A percentile compares a stretch with the other conserved stretches of the same genome.
phyloP scores from a whole-genome alignment of 2,329 filamentous ascomycete genomes.

The Phoma herbarum region DNA sequence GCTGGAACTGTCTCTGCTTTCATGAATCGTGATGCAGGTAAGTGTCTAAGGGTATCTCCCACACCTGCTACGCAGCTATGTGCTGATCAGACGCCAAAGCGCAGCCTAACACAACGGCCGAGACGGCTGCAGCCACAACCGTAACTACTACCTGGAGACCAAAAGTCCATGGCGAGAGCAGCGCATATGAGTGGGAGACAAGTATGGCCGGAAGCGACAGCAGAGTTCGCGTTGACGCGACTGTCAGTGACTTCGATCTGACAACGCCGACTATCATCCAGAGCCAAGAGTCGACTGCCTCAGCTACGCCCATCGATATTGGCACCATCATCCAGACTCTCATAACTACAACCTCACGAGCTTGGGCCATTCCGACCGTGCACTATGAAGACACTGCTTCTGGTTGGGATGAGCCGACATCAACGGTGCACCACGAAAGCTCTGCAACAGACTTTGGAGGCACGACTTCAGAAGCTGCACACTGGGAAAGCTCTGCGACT shows the following conservation, averaged over 20 bases:
- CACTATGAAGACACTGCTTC: slow-evolving; percentile 4
- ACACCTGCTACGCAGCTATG: neutral
- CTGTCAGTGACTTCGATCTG: neutral
- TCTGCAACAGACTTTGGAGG: neutral
- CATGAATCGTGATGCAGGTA: neutral
- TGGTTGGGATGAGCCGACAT: slow-evolving; percentile 1
- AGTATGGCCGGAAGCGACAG: neutral
- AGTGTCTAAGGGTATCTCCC: neutral
- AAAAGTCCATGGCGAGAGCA: slow-evolving; percentile 3
- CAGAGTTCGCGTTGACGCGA: neutral
- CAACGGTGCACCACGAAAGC: neutral
- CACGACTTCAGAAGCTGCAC: neutral
- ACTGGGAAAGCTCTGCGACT: slow-evolving; percentile 1
- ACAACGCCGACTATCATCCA: neutral
- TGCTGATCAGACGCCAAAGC: slow-evolving; percentile 6
- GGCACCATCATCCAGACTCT: neutral
- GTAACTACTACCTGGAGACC: neutral
- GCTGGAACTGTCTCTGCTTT: neutral
- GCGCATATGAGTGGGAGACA: neutral
- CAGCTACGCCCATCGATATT: neutral
- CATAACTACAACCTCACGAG: neutral
- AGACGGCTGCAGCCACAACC: neutral
- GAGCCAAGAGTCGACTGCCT: neutral
- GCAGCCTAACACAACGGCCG: neutral
- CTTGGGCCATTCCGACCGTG: neutral